Evolutionary conservation across 148 eudicot species (phyloP).

Genomic region (Vaccinium macrocarpon): DNA sequence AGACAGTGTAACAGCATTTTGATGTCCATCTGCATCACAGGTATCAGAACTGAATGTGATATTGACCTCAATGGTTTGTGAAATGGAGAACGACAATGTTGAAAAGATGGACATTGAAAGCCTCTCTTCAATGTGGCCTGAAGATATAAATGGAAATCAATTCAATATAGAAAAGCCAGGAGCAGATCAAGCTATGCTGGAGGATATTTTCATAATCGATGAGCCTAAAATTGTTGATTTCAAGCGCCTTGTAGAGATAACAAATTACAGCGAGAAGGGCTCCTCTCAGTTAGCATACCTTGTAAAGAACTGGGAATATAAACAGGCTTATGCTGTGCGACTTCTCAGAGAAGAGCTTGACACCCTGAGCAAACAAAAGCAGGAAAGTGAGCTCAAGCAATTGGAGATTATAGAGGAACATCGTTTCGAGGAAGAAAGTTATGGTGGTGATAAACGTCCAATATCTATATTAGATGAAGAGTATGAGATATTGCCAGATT

Average conservation of each 20-base stretch:
- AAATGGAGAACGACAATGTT: slow-evolving; percentile 40
- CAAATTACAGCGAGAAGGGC: slow-evolving; percentile 66
- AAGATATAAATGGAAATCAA: slow-evolving; percentile 66
- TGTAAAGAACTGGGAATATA: slow-evolving; percentile 78
- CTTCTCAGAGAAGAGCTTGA: slow-evolving; percentile 78
- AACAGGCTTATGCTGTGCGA: slow-evolving; percentile 75
- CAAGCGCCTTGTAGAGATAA: slow-evolving; percentile 59
- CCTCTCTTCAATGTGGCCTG: slow-evolving; percentile 84
- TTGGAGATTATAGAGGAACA: slow-evolving; percentile 76
- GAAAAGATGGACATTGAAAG: slow-evolving; percentile 70
- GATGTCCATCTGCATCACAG: background rate
- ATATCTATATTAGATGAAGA: slow-evolving; percentile 57
- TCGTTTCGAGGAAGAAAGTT: slow-evolving; percentile 60
- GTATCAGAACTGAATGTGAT: slow-evolving; percentile 9
- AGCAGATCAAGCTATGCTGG: slow-evolving; percentile 63
- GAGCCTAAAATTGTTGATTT: slow-evolving; percentile 61
- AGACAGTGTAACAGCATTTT: background rate
- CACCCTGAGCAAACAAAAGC: slow-evolving; percentile 63
- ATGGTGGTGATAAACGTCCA: slow-evolving; percentile 51
- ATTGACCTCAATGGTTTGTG: slow-evolving; percentile 27
- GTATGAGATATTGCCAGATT: slow-evolving; percentile 48
- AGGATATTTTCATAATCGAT: slow-evolving; percentile 48
- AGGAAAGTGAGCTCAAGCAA: slow-evolving; percentile 71
- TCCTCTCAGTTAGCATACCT: slow-evolving; percentile 62
- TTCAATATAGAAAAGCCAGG: slow-evolving; percentile 69